Evolutionary conservation across 768 basidiomycete species (phyloP), one percentile per base, ranked within the genome.

Genomic region (Hypholoma fasciculare): DNA sequence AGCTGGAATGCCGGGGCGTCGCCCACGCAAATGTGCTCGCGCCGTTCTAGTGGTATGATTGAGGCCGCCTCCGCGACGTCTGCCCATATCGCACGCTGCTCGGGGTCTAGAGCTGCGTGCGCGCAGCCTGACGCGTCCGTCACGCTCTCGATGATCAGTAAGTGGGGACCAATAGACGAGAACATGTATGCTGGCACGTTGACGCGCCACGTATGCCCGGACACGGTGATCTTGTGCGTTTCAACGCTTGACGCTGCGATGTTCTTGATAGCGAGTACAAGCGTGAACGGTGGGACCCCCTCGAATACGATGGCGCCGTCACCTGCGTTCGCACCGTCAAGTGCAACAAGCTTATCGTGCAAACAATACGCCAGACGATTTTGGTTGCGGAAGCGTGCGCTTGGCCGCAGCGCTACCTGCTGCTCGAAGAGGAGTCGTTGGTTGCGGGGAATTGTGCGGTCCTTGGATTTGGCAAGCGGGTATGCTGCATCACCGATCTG

Each of bases 61-160:
- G 92, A 86, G 8, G 97, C 97, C 1, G 93, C 93, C 72, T 99
- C 97, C 2, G 94, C 92, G n/a, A 98, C 94, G 63, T 98, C 94
- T 12, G 95, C 83, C 88, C 89, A 90, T 39, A 92, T 80, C 16
- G 84, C 84, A 53, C 83, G 80, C 34, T 74, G 73, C 37, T 82
- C 69, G 2, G 85, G 84, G 59, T 91, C 85, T 13, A 89, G 76
- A 37, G 82, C 76, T 13, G 85, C 82, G 56, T 93, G 88, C 51
- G 87, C 88, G 72, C 97, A 98, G 34, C 81, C 85, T 4, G 89
- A 92, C 14, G 89, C 82, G 73, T 99, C 97, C 12, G 78, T 75
- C 11, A 98, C 79, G 0, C 84, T 85, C 46, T 92, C 87, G 59
- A 99, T 88, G 34, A 79, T 82, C 44, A 98, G 76, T 47, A 88